phyloP scores from a whole-genome alignment of 2,329 filamentous ascomycete genomes.

The Cladosporium sp. region DNA sequence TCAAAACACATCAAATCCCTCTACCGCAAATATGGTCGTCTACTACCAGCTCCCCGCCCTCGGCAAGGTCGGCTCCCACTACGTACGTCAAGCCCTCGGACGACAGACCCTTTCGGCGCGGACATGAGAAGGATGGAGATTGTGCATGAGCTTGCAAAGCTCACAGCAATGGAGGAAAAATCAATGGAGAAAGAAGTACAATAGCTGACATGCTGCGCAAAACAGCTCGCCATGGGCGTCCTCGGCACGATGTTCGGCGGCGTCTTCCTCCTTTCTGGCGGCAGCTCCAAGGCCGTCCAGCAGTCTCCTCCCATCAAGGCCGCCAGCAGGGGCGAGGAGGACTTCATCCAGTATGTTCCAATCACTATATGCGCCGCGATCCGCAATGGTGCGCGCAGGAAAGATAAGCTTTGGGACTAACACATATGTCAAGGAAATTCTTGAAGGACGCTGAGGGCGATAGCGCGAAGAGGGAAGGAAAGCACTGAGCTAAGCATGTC shows the following conservation, averaged over 20 bases:
- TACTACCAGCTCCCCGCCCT: slow-evolving; percentile 50
- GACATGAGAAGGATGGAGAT: not conserved
- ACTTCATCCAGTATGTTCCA: slow-evolving; percentile 61
- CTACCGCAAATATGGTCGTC: slow-evolving; percentile 41
- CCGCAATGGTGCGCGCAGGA: too few species aligned
- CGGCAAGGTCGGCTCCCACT: slow-evolving; percentile 49
- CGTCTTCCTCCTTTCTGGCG: slow-evolving; percentile 42
- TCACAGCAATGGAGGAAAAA: not conserved
- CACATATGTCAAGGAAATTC: slow-evolving; percentile 40
- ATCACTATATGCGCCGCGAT: not conserved
- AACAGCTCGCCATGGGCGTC: slow-evolving; percentile 58
- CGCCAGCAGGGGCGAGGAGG: slow-evolving; percentile 63
- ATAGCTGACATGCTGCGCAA: slow-evolving; percentile 3
- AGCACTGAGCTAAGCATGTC: slow-evolving; percentile 10
- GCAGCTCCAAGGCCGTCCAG: slow-evolving; percentile 45
- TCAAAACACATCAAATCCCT: slow-evolving; percentile 1
- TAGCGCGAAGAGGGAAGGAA: slow-evolving; percentile 32
- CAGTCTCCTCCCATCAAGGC: slow-evolving; percentile 58
- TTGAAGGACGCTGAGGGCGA: slow-evolving; percentile 47
- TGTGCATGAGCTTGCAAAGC: not conserved
- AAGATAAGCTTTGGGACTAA: not conserved
- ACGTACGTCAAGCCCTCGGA: slow-evolving; percentile 38
- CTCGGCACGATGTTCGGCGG: slow-evolving; percentile 47
- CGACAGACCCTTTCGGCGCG: slow-evolving; percentile 8
- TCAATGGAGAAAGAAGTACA: not conserved